These are phyloP conservation scores for Acacia pycnantha DNA, from an alignment of 331 rosid genomes.

Conservation along the genomic window DNA sequence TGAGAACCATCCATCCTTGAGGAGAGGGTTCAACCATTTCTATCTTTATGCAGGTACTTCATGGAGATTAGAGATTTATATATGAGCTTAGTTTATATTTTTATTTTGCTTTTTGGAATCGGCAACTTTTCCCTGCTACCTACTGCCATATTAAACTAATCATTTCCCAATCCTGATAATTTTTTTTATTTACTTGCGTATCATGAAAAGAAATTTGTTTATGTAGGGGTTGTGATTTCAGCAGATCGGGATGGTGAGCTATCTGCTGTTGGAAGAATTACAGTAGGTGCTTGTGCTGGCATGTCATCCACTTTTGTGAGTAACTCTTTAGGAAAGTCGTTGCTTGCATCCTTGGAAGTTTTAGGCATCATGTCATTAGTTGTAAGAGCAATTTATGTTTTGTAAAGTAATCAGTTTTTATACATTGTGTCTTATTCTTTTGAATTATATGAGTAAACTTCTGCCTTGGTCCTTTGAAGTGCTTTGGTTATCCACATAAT, in stretches of 20 bases:
- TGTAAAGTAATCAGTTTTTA: background rate
- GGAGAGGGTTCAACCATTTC: too few species aligned
- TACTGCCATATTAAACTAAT: too few species aligned
- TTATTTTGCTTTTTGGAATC: too few species aligned
- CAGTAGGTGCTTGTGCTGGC: conserved; percentile 97
- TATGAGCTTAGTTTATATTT: too few species aligned
- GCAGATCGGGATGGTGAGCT: conserved; percentile 83
- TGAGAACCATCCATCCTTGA: too few species aligned
- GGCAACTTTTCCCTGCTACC: too few species aligned
- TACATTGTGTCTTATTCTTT: conserved; percentile 13
- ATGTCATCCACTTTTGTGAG: conserved; percentile 96
- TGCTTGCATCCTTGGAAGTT: conserved; percentile 20
- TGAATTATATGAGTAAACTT: background rate
- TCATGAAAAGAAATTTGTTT: too few species aligned
- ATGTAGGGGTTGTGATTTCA: too few species aligned
- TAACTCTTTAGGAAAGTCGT: conserved; percentile 11
- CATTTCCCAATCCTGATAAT: too few species aligned
- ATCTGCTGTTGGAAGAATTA: conserved; percentile 81
- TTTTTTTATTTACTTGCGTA: too few species aligned
- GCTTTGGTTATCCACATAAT: background rate
- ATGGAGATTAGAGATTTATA: too few species aligned
- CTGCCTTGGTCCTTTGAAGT: background rate
- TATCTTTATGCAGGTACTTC: too few species aligned
- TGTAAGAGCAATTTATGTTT: background rate
- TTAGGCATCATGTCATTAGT: conserved; percentile 7